Base-by-base conservation (phyloP, 129 eudicot species). In the Cynara cardunculus region DNA sequence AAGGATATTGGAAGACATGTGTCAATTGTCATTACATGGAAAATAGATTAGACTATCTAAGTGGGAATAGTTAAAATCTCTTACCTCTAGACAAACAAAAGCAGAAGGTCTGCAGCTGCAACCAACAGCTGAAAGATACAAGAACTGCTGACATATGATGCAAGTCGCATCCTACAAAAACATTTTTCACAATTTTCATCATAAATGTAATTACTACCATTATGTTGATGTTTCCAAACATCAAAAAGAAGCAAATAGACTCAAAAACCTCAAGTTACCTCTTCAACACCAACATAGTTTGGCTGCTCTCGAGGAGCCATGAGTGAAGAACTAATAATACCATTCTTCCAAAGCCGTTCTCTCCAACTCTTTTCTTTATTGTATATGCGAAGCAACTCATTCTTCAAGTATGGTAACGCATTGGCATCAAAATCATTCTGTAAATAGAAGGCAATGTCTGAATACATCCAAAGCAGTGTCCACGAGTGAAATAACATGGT, bases 71-170 rank as follows among this genome's bases (percentile, higher is more conserved):
- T 68, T 74, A 44, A 68, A 26, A 49, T 81, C 72, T 46, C 83
- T 82, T 79, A 93, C 99, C 97, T 96, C 99, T n/a, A 96, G 91
- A 82, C 99, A 96, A 79, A 89, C 99, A 83, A 82, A 86, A 76
- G 91, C 88, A 71, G 92, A 81, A 84, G 97, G 95, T 75, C 98
- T 89, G 83, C 99, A 96, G 78, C 83, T 82, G 84, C 99, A 96
- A 84, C 88, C 90, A 82, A 93, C 93, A 71, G 98, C 97, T 25
- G 99, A 96, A 30, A 96, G 97, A 80, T 92, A 93, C 86, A 96
- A 87, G 65, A 84, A 84, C 78, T 93, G 99, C 79, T 89, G 97
- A 81, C 99, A 96, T 72, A 96, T 96, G 75, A 96, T 81, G 87
- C 99, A 96, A 21, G 92, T 84, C 21, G 98, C 92, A 64, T 96